These are phyloP conservation scores for Rheum nobile DNA, from an alignment of 148 eudicot species.

Conservation along the genomic window DNA sequence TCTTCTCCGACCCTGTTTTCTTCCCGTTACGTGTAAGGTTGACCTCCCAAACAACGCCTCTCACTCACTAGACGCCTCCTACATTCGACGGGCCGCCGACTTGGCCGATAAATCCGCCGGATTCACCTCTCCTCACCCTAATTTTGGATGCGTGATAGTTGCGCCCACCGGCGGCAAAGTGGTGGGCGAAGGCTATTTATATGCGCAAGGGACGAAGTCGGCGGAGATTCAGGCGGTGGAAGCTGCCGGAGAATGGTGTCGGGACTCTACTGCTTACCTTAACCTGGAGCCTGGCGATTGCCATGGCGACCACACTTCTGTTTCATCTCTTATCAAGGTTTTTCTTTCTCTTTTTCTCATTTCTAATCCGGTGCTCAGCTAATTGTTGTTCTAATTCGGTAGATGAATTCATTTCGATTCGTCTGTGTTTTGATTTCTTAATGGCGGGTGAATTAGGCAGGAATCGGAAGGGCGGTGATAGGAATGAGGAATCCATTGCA, in stretches of 20 bases:
- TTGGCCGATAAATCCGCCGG: slow-evolving; percentile 89
- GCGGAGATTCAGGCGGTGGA: slow-evolving; percentile 85
- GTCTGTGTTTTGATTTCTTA: neutral
- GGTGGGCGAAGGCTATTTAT: slow-evolving; percentile 70
- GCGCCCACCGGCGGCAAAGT: slow-evolving; percentile 21
- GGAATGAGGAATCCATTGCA: slow-evolving; percentile 87
- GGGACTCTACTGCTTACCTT: slow-evolving; percentile 74
- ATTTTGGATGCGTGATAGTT: slow-evolving; percentile 80
- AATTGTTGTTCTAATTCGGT: neutral
- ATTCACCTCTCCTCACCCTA: slow-evolving; percentile 81
- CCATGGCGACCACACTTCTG: slow-evolving; percentile 55
- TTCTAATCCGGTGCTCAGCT: neutral
- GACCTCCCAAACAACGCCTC: slow-evolving; percentile 14
- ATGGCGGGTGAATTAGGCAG: slow-evolving; percentile 46
- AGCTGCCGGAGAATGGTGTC: slow-evolving; percentile 44
- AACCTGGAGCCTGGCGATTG: slow-evolving; percentile 95
- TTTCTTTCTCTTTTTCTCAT: neutral
- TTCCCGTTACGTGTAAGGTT: slow-evolving; percentile 19
- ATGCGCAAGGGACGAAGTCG: slow-evolving; percentile 82
- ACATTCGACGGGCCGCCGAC: slow-evolving; percentile 63
- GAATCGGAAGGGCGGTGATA: slow-evolving; percentile 72
- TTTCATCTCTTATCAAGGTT: slow-evolving; percentile 67
- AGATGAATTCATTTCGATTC: neutral
- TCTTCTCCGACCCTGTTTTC: slow-evolving; percentile 11
- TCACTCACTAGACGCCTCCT: slow-evolving; percentile 50